phyloP scores from a whole-genome alignment of 208 protist species.

The Trypanosoma avium region DNA sequence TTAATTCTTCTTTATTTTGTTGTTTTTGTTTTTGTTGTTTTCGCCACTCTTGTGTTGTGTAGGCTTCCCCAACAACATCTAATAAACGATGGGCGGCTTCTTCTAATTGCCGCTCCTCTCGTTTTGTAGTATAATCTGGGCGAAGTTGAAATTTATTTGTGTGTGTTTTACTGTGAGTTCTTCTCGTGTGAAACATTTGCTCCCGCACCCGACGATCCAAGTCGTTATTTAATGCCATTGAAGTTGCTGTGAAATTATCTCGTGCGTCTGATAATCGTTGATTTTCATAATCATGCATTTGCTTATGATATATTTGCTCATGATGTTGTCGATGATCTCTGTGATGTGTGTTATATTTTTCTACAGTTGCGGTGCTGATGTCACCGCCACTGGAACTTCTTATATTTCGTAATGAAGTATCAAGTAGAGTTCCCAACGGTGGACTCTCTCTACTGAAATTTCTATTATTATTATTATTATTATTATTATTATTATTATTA shows the following conservation, averaged over 20 bases:
- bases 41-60: not conserved
- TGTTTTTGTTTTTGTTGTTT: not conserved
- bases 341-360: no score
- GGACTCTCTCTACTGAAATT: no score
- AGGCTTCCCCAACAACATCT: conserved; percentile 1
- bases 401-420: no score
- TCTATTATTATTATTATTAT: no score
- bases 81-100: conserved; percentile 11
- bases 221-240: not conserved
- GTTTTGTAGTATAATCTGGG: not conserved
- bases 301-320: no score
- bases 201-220: conserved; percentile 20
- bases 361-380: no score
- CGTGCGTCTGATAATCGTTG: no score
- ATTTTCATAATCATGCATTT: no score
- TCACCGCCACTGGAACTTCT: no score
- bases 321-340: no score
- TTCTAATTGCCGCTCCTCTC: conserved; percentile 6
- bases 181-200: not conserved
- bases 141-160: not conserved
- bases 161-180: not conserved
- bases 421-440: no score
- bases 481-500: no score
- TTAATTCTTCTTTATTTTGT: not conserved
- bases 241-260: not conserved